Evolutionary conservation across 2,329 filamentous ascomycete species (phyloP), one percentile per base, ranked within the genome.

Genomic region (Penicillium sp.): DNA sequence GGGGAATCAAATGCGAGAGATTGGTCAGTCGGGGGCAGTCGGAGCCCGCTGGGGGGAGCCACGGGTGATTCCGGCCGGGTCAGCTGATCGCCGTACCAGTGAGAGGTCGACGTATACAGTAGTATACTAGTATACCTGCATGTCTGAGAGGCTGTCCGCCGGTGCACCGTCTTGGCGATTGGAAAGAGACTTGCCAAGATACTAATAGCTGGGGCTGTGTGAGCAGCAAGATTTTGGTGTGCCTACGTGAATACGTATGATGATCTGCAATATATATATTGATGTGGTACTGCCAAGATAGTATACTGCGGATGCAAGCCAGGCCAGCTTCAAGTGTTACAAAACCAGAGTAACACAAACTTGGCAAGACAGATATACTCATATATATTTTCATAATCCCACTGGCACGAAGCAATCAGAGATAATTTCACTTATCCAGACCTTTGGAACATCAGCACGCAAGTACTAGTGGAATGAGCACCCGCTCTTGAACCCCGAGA

Each of bases 1-100:
- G 43, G 41, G 46, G 49, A 56, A 58, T 52, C 36, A 29, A 37
- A 48, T 39, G 33, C 42, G 49, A 56, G 44, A 49, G 56, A 59
- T 56, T 59, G 49, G 55, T 56, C 40, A 49, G 41, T 20, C 26
- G 29, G 32, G 51, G 45, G 20, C 49, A 51, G 29, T 24, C 39
- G 39, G 39, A 42, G 24, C 7, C 23, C 7, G 18, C 39, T 9
- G 23, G 21, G 55, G 53, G 34, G 34, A 49, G 36, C 26, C 4
- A 45, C 55, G 61, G 59, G 49, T 26, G 51, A 53, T 52, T 42
- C 17, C 39, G 39, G 39, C 13, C 2, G 2, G n/a, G 37, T 46
- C 52, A 52, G 39, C 29, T 54, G 51, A 51, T 42, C 39, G 39
- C 17, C 26, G 26, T 34, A 43, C 33, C 23, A 40, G 39, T 33